These are phyloP conservation scores for Penicillium sp. DNA, from an alignment of 2,329 filamentous ascomycete genomes.

Conservation along the genomic window DNA sequence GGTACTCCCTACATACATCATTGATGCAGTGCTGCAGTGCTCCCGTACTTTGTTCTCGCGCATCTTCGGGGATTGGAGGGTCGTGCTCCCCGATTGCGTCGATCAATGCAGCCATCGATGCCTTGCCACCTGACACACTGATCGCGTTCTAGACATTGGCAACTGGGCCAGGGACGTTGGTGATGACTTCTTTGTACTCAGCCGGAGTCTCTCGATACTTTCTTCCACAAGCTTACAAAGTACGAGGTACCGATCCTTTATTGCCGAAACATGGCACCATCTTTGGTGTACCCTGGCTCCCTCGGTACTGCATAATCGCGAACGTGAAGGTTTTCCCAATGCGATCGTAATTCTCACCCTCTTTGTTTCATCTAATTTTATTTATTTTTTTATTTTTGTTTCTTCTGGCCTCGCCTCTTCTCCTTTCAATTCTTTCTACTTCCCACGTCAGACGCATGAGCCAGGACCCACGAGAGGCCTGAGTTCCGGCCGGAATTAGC, in stretches of 20 bases:
- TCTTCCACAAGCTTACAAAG: not conserved
- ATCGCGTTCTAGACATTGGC: conserved; percentile 22
- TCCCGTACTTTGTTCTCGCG: not conserved
- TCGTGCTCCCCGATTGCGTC: conserved; percentile 21
- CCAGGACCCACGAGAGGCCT: conserved; percentile 1
- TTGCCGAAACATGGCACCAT: not conserved
- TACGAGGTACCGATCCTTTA: not conserved
- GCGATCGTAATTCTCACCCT: not conserved
- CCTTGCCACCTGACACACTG: conserved; percentile 19
- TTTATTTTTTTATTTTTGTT: not conserved
- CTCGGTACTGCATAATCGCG: not conserved
- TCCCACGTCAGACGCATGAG: conserved; percentile 3
- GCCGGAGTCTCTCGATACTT: not conserved
- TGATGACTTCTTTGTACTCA: conserved; percentile 1
- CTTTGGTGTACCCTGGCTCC: too few relatives aligned
- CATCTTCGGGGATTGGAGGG: conserved; percentile 20
- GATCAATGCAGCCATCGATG: conserved; percentile 26
- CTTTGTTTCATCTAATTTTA: not conserved
- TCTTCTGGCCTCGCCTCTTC: not conserved
- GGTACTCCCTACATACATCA: not conserved
- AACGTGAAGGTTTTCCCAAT: not conserved
- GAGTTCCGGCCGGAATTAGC: not conserved
- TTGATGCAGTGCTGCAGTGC: conserved; percentile 11
- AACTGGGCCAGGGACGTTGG: conserved; percentile 13
- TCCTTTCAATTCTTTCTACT: not conserved